Percentiles rank a stretch among this genome's conserved stretches.
These are phyloP conservation scores for Capsella rubella DNA, from an alignment of 441 rosid genomes.

Conservation along the genomic window DNA sequence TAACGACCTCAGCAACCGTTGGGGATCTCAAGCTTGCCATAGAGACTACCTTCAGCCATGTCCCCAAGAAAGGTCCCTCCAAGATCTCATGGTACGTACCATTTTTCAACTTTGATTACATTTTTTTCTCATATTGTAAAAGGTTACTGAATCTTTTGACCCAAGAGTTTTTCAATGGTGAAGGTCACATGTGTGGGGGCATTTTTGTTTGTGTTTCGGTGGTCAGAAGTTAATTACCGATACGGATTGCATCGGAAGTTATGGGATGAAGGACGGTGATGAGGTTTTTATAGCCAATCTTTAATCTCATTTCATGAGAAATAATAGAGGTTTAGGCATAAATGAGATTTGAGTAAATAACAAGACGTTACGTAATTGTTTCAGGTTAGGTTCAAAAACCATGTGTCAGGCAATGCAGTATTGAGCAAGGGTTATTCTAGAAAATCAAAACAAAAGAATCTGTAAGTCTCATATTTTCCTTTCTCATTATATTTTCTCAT, in stretches of 20 bases:
- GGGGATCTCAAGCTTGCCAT: conserved; percentile 78
- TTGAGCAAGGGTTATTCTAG: conserved; percentile 49
- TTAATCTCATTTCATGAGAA: conserved; percentile 6
- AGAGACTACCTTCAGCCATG: conserved; percentile 68
- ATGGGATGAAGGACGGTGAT: conserved; percentile 84
- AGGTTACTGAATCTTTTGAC: neutral
- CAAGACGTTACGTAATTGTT: conserved; percentile 11
- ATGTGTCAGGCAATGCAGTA: conserved; percentile 53
- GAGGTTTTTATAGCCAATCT: conserved; percentile 51
- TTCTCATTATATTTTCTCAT: neutral
- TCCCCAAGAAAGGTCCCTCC: conserved; percentile 69
- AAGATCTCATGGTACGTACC: conserved; percentile 78
- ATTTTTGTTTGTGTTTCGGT: conserved; percentile 74
- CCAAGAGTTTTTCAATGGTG: conserved; percentile 28
- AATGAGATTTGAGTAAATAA: neutral
- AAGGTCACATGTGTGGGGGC: conserved; percentile 96
- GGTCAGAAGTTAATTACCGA: conserved; percentile 73
- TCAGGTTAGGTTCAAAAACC: conserved; percentile 75
- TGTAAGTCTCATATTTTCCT: conserved; percentile 46
- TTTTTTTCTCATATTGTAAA: neutral
- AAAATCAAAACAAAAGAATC: conserved; percentile 44
- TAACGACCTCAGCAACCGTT: conserved; percentile 63
- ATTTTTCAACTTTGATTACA: neutral
- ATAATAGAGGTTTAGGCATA: neutral
- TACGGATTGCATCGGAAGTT: conserved; percentile 57